Evolutionary conservation across 805 yeast species (phyloP).

Genomic region (Brettanomyces nanus): DNA sequence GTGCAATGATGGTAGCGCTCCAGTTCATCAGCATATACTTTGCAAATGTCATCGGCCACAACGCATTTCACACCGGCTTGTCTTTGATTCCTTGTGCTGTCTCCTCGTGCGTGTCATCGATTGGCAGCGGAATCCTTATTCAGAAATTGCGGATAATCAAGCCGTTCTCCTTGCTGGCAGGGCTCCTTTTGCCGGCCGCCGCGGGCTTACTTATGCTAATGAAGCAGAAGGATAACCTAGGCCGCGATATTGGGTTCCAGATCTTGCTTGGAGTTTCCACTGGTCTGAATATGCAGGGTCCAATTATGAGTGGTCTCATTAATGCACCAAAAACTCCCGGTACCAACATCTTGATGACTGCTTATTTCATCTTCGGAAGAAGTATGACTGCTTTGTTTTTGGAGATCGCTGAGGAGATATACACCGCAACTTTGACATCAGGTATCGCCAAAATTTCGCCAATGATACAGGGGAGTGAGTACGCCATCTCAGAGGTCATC

Average conservation of each 20-base stretch:
- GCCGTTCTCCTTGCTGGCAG: neutral
- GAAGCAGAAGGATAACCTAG: neutral
- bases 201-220: constrained; percentile 1
- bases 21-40: constrained; percentile 3
- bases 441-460: neutral
- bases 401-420: constrained; percentile 2
- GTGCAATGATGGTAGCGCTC: neutral
- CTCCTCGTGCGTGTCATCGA: neutral
- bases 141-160: constrained; percentile 2
- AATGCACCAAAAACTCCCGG: constrained; percentile 5
- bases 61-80: constrained; percentile 2
- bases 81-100: constrained; percentile 9
- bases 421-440: constrained; percentile 4
- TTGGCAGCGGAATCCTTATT: constrained; percentile 5
- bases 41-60: constrained; percentile 1
- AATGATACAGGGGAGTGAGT: neutral
- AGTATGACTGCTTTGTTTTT: constrained; percentile 6
- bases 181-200: neutral
- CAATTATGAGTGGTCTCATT: constrained; percentile 2
- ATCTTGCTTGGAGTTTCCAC: constrained; percentile 3
- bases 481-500: neutral
- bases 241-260: constrained; percentile 1
- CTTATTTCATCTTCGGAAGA: constrained; percentile 4
- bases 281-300: constrained; percentile 5
- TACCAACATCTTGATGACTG: constrained; percentile 3